Base-by-base conservation (phyloP, 257 asterid genomes). In the Nicotiana otophora region DNA sequence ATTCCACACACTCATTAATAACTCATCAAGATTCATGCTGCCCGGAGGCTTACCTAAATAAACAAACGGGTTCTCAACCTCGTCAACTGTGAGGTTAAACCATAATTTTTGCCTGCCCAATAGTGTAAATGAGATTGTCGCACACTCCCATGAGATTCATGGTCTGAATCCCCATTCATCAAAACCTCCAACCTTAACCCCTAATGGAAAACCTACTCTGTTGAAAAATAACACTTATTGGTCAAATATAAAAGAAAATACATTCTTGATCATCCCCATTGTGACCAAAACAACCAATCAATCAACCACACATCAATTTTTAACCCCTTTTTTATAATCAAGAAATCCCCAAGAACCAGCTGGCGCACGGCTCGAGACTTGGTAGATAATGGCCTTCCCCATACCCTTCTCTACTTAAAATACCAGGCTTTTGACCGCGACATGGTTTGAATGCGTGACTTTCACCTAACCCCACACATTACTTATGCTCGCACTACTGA, bases 101-200 rank as follows among this genome's bases (percentile, higher is more conserved):
- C 95, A 92, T 28, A 93, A 90, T 82, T 86, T 91, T 81, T 91
- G 88, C 87, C 88, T 83, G 81, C 82, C 83, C 85, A 86, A 66
- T 8, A 86, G 19, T 86, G 90, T 10, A 88, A 77, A 76, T 87
- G 90, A 82, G 90, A 88, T 66, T 86, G 92, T 84, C 88, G 91
- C 81, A 90, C 91, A 82, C 75, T 82, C 81, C 84, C 87, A 86
- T 86, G 92, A 91, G 97, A 87, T 83, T 87, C 97, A 90, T 90
- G 78, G 89, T 88, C 89, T 89, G 92, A 91, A 89, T 87, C 90
- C 92, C 96, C 96, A 94, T 85, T 82, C 92, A 93, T 83, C 88
- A 78, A 83, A 34, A 60, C 54, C 81, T 77, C 82, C 82, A 80
- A 68, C 81, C 85, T 88, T 48, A 81, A 67, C 20, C 72, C 78